Evolutionary conservation across 352 stramenopile species (phyloP), one percentile per base, ranked within the genome.

Genomic region (Phytophthora rubi): DNA sequence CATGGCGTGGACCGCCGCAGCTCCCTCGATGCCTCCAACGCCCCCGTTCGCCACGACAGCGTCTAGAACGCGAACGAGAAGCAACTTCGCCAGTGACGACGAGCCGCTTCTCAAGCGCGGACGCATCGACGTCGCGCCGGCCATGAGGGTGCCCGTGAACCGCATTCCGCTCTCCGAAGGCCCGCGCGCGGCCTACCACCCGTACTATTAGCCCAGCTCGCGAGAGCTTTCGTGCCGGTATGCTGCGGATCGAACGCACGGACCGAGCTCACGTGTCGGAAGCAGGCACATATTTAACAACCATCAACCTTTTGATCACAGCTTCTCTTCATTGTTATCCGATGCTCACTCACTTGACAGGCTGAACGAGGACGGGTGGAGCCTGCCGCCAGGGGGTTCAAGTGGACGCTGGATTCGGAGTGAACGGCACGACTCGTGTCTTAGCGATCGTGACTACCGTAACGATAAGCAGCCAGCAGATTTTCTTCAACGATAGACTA

Each of bases 101-200:
- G 73, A 76, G 9, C 73, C 73, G 13, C 68, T 71, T 42, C 73
- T 67, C 30, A 80, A 80, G 68, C 73, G 73, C 23, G 64, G 73
- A 39, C 73, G 73, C 6, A 47, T 71, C 16, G 68, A 80, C 15
- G 57, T 64, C 8, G 55, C 68, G 6, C 30, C 64, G 39, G 66
- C 59, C 32, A 76, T 79, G 71, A 61, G 62, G 45, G 26, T 53
- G 26, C 47, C 55, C 0, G 62, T 79, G 33, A 79, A 39, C 56
- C 66, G 44, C 8, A 61, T 74, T 35, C 56, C 73, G 3, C 37
- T 74, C 37, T 49, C 57, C 13, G 67, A 75, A 16, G 47, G 53
- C 35, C 53, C 60, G 9, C 59, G 47, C 23, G 48, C 48, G 55
- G 70, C 49, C 7, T 71, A 77, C 26, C 39, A 47, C 15, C 23